Base-by-base conservation (phyloP, 2,329 filamentous ascomycete genomes). In the Didymella arachidicola region DNA sequence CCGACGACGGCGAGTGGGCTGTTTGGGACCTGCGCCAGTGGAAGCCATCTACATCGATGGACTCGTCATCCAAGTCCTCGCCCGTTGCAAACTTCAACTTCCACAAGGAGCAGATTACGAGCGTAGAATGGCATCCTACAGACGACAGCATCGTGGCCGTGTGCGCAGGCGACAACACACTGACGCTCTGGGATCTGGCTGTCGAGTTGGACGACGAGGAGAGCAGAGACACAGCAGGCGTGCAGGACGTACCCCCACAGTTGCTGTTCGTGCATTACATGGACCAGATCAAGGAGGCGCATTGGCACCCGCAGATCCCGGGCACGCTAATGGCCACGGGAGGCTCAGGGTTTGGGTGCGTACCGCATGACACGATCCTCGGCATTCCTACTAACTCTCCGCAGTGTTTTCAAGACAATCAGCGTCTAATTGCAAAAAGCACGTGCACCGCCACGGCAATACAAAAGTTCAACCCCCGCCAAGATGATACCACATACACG, bases 181-280 rank as follows among this genome's bases (percentile, higher is more conserved):
- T 98, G 30, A 97, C 95, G 1, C 81, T 98, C 30, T 98, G 95
- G 95, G 95, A 99, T 85, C 79, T 99, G 74, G 93, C 93, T 0
- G 95, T 98, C 57, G 95, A 99, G 82, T 77, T 98, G 61, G 95
- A 99, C 70, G 95, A 98, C 74, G 95, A 99, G 79, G 95, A 98
- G 83, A 96, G 90, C 79, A 91, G 88, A 75, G 92, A 96, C 72
- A 93, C 90, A 4, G 92, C 89, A 0, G 93, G 92, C 52, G 87
- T 94, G 39, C 88, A 91, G 72, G 94, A 97, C 63, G 92, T 98
- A 63, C 95, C 95, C 58, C 92, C 95, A 4, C 95, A 99, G 79
- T 80, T 99, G 69, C 82, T 99, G 64, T 99, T 99, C 78, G 93
- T 97, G 72, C 95, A 99, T 80, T 97, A 96, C 76, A 92, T 96